phyloP scores from a whole-genome alignment of 768 basidiomycete species.

The Phaeolepiota aurea region DNA sequence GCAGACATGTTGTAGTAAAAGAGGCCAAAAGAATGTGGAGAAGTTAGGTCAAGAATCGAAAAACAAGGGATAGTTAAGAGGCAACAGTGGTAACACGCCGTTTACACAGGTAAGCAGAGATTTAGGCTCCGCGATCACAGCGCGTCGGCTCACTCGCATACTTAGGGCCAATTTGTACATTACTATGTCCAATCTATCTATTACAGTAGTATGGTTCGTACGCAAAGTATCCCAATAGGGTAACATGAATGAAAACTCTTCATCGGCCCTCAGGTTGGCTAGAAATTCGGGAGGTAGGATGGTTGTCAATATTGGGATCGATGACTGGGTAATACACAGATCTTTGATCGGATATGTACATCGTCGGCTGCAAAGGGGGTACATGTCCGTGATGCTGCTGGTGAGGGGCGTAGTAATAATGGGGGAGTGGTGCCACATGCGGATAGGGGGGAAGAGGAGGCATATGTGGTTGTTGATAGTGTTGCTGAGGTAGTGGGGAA shows the following conservation, averaged over 20 bases:
- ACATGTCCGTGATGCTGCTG: conserved; percentile 7
- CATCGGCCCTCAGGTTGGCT: background rate
- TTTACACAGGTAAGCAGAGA: no score
- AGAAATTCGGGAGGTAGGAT: background rate
- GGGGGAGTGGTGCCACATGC: conserved; percentile 13
- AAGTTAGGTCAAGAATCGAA: no score
- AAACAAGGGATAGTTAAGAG: background rate
- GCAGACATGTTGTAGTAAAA: background rate
- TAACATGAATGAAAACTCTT: no score
- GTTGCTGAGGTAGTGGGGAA: background rate
- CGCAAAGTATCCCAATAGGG: no score
- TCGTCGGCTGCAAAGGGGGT: conserved; percentile 10
- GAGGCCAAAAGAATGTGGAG: conserved; percentile 3
- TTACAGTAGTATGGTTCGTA: no score
- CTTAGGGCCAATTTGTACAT: no score
- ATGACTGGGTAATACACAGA: conserved; percentile 28
- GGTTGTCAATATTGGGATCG: conserved; percentile 22
- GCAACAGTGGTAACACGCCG: background rate
- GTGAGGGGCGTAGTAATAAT: conserved; percentile 13
- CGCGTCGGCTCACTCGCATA: no score
- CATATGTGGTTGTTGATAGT: conserved; percentile 9
- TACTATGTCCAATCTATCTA: no score
- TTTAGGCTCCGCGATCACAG: background rate
- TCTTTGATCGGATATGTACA: conserved; percentile 10
- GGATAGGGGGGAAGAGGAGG: conserved; percentile 14